These are phyloP conservation scores for Cenchrus americanus DNA, from an alignment of 176 grass and related monocot genomes.

Conservation along the genomic window DNA sequence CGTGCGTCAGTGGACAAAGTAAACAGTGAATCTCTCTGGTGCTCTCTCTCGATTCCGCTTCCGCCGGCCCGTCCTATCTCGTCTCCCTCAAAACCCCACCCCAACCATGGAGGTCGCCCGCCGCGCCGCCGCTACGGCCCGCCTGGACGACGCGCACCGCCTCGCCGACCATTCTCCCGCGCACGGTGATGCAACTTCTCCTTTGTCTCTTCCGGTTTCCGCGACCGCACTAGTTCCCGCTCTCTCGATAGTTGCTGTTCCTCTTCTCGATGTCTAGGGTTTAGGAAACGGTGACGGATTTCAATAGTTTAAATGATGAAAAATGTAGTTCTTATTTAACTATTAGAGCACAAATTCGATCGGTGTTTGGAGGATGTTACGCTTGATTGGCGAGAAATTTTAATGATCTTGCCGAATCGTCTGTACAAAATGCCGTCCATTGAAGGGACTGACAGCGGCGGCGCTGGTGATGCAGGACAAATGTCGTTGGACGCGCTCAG, in stretches of 20 bases:
- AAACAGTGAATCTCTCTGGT: too few species aligned
- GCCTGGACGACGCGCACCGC: background rate
- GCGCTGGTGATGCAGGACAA: constrained; percentile 17
- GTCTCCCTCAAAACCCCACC: background rate
- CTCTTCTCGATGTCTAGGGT: background rate
- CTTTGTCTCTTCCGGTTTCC: background rate
- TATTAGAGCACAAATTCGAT: background rate
- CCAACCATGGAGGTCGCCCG: background rate
- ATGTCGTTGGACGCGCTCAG: constrained; percentile 25
- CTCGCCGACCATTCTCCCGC: background rate
- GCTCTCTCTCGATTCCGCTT: too few species aligned
- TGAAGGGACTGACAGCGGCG: background rate
- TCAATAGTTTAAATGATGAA: background rate
- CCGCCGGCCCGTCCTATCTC: too few species aligned
- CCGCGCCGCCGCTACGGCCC: background rate
- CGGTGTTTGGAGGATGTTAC: background rate
- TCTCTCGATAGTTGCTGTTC: background rate
- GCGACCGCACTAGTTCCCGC: background rate
- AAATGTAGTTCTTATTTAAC: background rate
- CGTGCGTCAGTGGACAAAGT: background rate
- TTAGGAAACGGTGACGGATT: background rate
- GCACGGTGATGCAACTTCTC: background rate
- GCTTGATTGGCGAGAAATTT: background rate
- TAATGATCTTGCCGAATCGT: background rate
- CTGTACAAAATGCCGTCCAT: too few species aligned